Evolutionary conservation across 768 basidiomycete species (phyloP).

Genomic region (Lactarius evosmus): DNA sequence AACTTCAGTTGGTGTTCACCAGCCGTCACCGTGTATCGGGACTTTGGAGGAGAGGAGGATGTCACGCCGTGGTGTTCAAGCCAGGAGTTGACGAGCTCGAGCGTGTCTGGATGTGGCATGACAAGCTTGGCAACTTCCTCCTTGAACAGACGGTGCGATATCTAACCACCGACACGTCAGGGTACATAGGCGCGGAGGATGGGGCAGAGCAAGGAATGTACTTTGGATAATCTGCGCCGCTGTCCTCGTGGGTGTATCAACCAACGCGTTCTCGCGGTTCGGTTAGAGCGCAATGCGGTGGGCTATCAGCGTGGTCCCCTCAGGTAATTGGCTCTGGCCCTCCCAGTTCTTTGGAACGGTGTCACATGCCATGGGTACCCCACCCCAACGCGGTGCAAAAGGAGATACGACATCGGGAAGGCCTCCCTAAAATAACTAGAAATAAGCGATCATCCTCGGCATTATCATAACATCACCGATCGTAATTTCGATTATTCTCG

Average conservation of each 20-base stretch:
- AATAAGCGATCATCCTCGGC: not conserved
- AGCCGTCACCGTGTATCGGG: conserved; percentile 48
- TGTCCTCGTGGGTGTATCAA: conserved; percentile 21
- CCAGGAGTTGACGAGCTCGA: conserved; percentile 52
- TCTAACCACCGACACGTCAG: conserved; percentile 31
- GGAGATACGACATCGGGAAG: conserved; percentile 5
- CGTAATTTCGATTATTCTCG: conserved; percentile 45
- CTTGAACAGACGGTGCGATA: conserved; percentile 61
- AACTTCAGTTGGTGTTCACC: conserved; percentile 49
- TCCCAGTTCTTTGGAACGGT: conserved; percentile 14
- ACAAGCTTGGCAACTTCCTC: conserved; percentile 54
- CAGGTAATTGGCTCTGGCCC: conserved; percentile 1
- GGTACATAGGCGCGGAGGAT: not conserved
- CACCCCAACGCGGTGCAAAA: conserved; percentile 6
- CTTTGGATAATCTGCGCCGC: conserved; percentile 10
- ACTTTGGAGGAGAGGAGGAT: conserved; percentile 35
- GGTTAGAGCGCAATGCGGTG: conserved; percentile 21
- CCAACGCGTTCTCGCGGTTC: conserved; percentile 14
- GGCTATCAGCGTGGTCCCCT: conserved; percentile 10
- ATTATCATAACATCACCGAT: not conserved
- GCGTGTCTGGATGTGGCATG: conserved; percentile 50
- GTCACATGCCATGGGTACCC: conserved; percentile 22
- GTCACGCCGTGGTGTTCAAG: conserved; percentile 49
- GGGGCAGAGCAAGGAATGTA: conserved; percentile 37
- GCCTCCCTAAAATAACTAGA: not conserved